Conservation (phyloP, 345 rosid genomes). For the Theobroma cacao region DNA sequence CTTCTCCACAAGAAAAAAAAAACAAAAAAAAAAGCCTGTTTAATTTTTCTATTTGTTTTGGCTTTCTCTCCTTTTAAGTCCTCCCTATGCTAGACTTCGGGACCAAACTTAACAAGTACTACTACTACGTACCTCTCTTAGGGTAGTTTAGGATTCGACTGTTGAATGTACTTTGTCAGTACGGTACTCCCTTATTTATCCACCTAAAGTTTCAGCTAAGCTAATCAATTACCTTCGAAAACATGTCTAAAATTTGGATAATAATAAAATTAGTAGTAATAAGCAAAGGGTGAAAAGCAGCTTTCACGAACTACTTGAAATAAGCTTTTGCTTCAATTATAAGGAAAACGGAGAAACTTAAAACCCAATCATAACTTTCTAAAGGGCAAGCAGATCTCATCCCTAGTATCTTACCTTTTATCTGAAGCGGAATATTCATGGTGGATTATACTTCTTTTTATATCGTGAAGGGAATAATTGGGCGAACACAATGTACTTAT, state of each 20-base stretch:
- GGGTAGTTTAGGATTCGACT: not conserved
- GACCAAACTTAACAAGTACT: not conserved
- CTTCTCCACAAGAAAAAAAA: constrained; percentile 12
- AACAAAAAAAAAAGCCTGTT: not conserved
- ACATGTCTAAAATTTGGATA: not conserved
- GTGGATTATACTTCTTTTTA: constrained; percentile 15
- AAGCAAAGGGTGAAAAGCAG: not conserved
- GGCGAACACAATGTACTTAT: constrained; percentile 2
- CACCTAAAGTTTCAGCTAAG: not conserved
- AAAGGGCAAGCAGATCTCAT: not conserved
- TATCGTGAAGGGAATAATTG: not conserved
- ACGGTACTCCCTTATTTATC: not conserved
- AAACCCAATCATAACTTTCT: constrained; percentile 11
- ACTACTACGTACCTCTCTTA: too few species aligned
- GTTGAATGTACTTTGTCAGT: not conserved
- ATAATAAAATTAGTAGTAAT: not conserved
- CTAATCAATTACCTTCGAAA: not conserved
- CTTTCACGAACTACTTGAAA: not conserved
- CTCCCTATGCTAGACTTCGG: not conserved
- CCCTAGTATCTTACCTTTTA: not conserved
- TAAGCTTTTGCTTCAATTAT: not conserved
- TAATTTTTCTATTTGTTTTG: constrained; percentile 8
- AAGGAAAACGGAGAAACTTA: not conserved
- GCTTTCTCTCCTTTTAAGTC: not conserved
- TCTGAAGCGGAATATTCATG: constrained; percentile 23